A percentile compares a stretch with the other conserved stretches of the same genome.
phyloP scores from a whole-genome alignment of 2,329 filamentous ascomycete genomes.

The Curvularia verruculosa region DNA sequence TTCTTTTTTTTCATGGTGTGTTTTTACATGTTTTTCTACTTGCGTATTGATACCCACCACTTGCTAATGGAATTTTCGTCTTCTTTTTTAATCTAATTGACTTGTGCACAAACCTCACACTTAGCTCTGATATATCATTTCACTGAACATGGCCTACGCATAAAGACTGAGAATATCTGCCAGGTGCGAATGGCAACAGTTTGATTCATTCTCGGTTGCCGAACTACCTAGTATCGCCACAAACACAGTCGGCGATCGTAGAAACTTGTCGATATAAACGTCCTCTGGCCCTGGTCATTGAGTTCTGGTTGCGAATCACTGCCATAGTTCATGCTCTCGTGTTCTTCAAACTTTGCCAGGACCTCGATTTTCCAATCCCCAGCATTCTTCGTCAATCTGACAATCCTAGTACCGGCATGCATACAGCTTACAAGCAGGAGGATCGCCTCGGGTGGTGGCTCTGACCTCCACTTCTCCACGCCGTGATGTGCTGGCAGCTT shows the following conservation, averaged over 20 bases:
- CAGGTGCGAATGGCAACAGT: too few species aligned
- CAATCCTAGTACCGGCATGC: slow-evolving; percentile 81
- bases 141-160: too few species aligned
- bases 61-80: too few species aligned
- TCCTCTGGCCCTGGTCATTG: slow-evolving; percentile 35
- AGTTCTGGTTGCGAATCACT: slow-evolving; percentile 67
- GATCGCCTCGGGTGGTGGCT: slow-evolving; percentile 25
- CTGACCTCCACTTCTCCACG: slow-evolving; percentile 23
- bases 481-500: slow-evolving; percentile 18
- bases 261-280: slow-evolving; percentile 75
- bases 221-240: slow-evolving; percentile 56
- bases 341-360: slow-evolving; percentile 77
- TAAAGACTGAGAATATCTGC: too few species aligned
- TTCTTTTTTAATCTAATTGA: too few species aligned
- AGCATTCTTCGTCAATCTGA: slow-evolving; percentile 51
- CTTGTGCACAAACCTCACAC: too few species aligned
- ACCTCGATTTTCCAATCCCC: slow-evolving; percentile 66
- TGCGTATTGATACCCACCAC: too few species aligned
- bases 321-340: slow-evolving; percentile 94
- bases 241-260: slow-evolving; percentile 74
- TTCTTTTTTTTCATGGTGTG: too few species aligned
- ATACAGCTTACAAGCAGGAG: slow-evolving; percentile 79
- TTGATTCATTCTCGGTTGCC: neutral
- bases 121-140: too few species aligned
- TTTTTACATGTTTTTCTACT: too few species aligned